Conservation (phyloP, 2,329 filamentous ascomycete genomes). For the Pseudogymnoascus pannorum region DNA sequence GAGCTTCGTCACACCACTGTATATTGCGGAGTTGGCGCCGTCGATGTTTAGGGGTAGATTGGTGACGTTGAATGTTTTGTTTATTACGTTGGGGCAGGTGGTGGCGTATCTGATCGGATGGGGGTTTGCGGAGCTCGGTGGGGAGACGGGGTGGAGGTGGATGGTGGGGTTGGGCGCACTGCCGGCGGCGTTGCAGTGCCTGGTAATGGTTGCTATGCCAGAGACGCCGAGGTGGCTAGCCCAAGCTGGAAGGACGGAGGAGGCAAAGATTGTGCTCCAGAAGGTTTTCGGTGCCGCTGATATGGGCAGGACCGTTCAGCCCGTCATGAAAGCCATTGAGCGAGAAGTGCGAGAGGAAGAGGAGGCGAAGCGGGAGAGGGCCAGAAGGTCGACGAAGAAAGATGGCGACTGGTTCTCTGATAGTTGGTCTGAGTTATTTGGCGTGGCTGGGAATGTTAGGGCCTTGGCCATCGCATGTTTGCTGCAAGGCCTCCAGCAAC, state of each 20-base stretch:
- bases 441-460: slow-evolving; percentile 57
- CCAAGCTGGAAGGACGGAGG: slow-evolving; percentile 52
- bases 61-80: slow-evolving; percentile 73
- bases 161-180: slow-evolving; percentile 81
- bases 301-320: slow-evolving; percentile 43
- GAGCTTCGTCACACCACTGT: slow-evolving; percentile 77
- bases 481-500: slow-evolving; percentile 79
- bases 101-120: slow-evolving; percentile 82
- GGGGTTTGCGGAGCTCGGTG: slow-evolving; percentile 51
- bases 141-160: slow-evolving; percentile 69
- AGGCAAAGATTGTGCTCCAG: slow-evolving; percentile 58
- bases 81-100: slow-evolving; percentile 83
- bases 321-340: slow-evolving; percentile 62
- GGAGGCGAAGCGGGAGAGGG: slow-evolving; percentile 35
- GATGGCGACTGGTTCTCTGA: slow-evolving; percentile 22
- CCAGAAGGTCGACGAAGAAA: slow-evolving; percentile 17
- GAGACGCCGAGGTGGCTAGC: slow-evolving; percentile 88
- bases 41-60: slow-evolving; percentile 68
- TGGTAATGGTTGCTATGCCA: slow-evolving; percentile 65
- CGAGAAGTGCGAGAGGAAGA: slow-evolving; percentile 66
- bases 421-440: slow-evolving; percentile 47
- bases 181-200: slow-evolving; percentile 65
- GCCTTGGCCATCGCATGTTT: slow-evolving; percentile 80
- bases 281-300: slow-evolving; percentile 52
- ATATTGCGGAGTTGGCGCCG: slow-evolving; percentile 81